phyloP scores from a whole-genome alignment of 495 filamentous ascomycete species.

The Xylaria acuta region DNA sequence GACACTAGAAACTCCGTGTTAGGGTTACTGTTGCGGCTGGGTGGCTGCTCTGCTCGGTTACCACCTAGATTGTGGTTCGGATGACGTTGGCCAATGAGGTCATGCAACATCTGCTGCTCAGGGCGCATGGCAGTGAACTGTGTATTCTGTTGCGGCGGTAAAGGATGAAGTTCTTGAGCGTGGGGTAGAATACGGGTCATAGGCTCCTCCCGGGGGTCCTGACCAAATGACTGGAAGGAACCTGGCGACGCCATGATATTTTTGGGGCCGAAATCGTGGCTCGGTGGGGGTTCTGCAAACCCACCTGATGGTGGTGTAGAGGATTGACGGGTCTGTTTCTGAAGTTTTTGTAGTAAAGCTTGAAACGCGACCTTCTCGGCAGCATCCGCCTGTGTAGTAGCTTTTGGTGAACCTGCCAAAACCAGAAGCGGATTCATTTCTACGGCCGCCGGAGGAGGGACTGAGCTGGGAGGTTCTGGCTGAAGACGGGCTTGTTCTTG shows the following conservation, averaged over 20 bases:
- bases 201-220: constrained; percentile 49
- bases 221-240: constrained; percentile 51
- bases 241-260: constrained; percentile 48
- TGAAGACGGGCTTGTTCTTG: constrained; percentile 65
- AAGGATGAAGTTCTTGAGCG: constrained; percentile 52
- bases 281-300: constrained; percentile 43
- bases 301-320: constrained; percentile 33
- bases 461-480: constrained; percentile 57
- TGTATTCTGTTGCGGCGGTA: constrained; percentile 48
- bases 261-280: constrained; percentile 36
- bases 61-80: constrained; percentile 43
- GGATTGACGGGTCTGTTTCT: constrained; percentile 43
- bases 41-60: constrained; percentile 46
- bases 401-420: constrained; percentile 33
- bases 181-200: constrained; percentile 39
- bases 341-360: constrained; percentile 83
- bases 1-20: constrained; percentile 63
- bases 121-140: constrained; percentile 49
- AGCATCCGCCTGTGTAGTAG: constrained; percentile 50
- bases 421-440: constrained; percentile 40
- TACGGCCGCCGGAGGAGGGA: constrained; percentile 29
- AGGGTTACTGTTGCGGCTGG: constrained; percentile 49
- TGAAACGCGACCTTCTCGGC: constrained; percentile 92
- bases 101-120: constrained; percentile 60
- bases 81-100: constrained; percentile 59